Evolutionary conservation across 2,329 filamentous ascomycete species (phyloP), one percentile per base, ranked within the genome.

Genomic region (Pseudopyrenochaeta lycopersici): DNA sequence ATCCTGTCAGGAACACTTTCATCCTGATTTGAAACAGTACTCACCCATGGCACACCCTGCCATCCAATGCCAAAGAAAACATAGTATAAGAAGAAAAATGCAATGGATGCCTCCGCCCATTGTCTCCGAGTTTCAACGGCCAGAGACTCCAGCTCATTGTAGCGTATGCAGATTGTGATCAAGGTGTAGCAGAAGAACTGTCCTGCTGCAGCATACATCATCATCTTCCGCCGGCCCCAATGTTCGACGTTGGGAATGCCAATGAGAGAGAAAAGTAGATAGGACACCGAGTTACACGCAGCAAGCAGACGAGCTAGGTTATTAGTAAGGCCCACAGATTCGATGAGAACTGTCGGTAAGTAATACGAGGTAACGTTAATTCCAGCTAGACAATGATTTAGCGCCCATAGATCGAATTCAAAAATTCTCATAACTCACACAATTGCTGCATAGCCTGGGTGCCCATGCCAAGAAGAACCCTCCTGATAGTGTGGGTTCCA

Each of bases 271-370:
- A 81, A 82, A 23, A 83, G 64, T 1, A 83, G 74, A 56, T 83
- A 83, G 15, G 75, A 77, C 15, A 82, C 77, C 2, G 77, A 77
- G 57, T 82, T 88, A 52, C 82, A 81, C 2, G 82, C 85, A 1
- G 85, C 81, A 15, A 88, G 75, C 0, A 88, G 71, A 4, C 85
- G 78, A 2, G 82, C 80, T 63, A 82, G 78, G 35, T 76, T 76
- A 52, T 85, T 77, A 27, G 71, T 71, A 21, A 86, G 78, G 0
- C 84, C 84, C 7, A 88, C 83, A 6, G 78, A 84, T 40, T 83
- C 67, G 48, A 84, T 86, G 7, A 88, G 78, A 0, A 89, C 84
- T 32, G 85, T 85, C 0, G 85, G 84, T 0, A 87, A 72, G 50
- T 83, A 85, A 57, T 83, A 83, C 4, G 68, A 73, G 4, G 76